Conservation (phyloP, 164 flowering plant species). For the grape (Vitis vinifera) region DNA sequence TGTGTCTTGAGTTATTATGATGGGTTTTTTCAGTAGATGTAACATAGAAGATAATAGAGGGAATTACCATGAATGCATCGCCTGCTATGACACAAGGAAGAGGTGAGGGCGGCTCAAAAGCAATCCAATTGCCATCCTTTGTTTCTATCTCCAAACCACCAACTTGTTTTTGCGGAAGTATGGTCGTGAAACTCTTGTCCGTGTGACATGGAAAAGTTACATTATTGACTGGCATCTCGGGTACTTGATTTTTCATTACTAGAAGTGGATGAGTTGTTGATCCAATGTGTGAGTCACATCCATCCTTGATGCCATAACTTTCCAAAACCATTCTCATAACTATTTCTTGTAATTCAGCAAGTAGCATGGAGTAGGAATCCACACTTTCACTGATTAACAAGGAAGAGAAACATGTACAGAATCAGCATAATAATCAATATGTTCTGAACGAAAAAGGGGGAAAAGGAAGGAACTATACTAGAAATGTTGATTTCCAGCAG, state of each 20-base stretch:
- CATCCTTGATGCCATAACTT: constrained; percentile 14
- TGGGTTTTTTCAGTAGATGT: no score
- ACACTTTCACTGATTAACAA: constrained; percentile 13
- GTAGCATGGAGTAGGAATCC: constrained; percentile 8
- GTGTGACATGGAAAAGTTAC: constrained; percentile 17
- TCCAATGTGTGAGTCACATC: constrained; percentile 8
- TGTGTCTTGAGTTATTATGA: no score
- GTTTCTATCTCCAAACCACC: constrained; percentile 13
- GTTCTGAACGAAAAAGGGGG: not conserved
- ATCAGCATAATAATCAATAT: not conserved
- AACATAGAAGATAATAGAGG: no score
- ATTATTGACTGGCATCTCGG: not conserved
- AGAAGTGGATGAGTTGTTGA: constrained; percentile 19
- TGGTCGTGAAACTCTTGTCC: constrained; percentile 21
- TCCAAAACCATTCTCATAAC: constrained; percentile 28
- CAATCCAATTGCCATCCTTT: constrained; percentile 35
- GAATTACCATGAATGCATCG: constrained; percentile 31
- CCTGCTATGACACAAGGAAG: constrained; percentile 28
- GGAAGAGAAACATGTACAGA: not conserved
- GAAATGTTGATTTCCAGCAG: constrained; percentile 28
- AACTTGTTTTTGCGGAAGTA: constrained; percentile 21
- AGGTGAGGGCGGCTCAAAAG: no score
- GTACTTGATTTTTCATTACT: constrained; percentile 1
- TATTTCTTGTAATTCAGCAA: constrained; percentile 13
- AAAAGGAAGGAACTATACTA: constrained; percentile 17